Conservation (phyloP, 768 basidiomycete species). For the Termitomyces sp. region DNA sequence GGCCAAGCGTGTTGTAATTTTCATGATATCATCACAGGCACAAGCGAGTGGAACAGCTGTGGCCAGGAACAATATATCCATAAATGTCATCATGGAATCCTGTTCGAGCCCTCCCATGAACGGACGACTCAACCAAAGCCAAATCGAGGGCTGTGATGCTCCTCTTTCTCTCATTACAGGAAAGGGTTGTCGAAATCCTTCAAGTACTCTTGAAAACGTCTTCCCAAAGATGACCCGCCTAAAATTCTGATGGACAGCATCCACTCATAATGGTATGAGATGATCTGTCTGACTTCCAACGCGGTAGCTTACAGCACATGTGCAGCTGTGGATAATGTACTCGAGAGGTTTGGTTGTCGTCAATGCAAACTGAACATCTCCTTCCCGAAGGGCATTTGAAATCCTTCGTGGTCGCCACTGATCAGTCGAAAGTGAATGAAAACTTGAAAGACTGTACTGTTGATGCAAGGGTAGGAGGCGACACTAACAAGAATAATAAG, state of each 20-base stretch:
- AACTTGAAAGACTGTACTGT: constrained; percentile 55
- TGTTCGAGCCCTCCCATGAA: neutral
- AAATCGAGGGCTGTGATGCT: constrained; percentile 40
- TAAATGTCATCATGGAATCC: too few species aligned
- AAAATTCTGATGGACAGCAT: constrained; percentile 70
- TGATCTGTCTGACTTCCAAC: neutral
- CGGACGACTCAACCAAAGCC: constrained; percentile 47
- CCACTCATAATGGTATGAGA: constrained; percentile 58
- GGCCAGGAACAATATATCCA: too few species aligned
- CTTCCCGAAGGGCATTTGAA: constrained; percentile 47
- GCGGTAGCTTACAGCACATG: neutral
- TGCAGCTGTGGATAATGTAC: constrained; percentile 67
- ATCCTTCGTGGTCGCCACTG: constrained; percentile 70
- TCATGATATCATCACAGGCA: constrained; percentile 42
- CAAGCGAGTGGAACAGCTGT: neutral
- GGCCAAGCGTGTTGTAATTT: constrained; percentile 44
- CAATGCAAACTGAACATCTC: constrained; percentile 40
- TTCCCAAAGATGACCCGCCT: constrained; percentile 23
- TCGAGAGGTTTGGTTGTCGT: constrained; percentile 55
- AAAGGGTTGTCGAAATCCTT: constrained; percentile 61
- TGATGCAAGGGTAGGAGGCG: constrained; percentile 62
- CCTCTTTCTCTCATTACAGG: constrained; percentile 60
- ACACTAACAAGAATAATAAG: constrained; percentile 54
- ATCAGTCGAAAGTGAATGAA: constrained; percentile 58
- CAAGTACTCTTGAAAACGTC: constrained; percentile 32